phyloP scores from a whole-genome alignment of 305 asterid genomes.

The Stenogyne calaminthoides region DNA sequence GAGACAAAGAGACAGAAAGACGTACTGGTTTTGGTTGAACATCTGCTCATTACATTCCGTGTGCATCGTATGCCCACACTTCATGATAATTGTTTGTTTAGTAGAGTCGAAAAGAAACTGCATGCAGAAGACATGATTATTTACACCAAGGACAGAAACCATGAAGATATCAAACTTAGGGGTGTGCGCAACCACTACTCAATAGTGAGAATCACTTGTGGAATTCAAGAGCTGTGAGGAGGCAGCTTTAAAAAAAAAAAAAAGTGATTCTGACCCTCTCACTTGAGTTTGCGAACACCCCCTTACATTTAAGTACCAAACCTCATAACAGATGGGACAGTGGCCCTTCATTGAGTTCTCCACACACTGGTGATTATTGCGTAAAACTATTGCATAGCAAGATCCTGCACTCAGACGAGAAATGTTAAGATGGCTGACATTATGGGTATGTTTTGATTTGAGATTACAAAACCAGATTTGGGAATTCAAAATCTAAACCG shows the following conservation, averaged over 20 bases:
- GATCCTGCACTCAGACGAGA: slow-evolving; percentile 60
- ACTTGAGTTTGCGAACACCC: no score
- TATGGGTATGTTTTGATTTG: not conserved
- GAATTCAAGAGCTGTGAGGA: no score
- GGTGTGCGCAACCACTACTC: no score
- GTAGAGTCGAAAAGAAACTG: slow-evolving; percentile 95
- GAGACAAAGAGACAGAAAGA: slow-evolving; percentile 17
- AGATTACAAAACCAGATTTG: no score
- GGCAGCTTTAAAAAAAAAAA: no score
- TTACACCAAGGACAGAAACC: slow-evolving; percentile 23
- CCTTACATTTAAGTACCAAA: slow-evolving; percentile 27
- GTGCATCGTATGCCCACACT: slow-evolving; percentile 95
- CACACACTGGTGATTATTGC: slow-evolving; percentile 73
- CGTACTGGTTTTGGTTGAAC: slow-evolving; percentile 69
- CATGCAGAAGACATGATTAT: slow-evolving; percentile 25
- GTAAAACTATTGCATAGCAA: slow-evolving; percentile 69
- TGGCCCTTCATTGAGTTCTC: slow-evolving; percentile 91
- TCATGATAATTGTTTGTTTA: slow-evolving; percentile 67
- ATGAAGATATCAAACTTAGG: not conserved
- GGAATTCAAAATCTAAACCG: no score
- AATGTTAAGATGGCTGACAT: slow-evolving; percentile 9
- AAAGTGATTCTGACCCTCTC: no score
- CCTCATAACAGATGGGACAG: slow-evolving; percentile 98
- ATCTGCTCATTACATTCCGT: slow-evolving; percentile 67
- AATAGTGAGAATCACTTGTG: no score